These are phyloP conservation scores for Pseudopithomyces maydicus DNA, from an alignment of 2,329 filamentous ascomycete species.

Conservation along the genomic window DNA sequence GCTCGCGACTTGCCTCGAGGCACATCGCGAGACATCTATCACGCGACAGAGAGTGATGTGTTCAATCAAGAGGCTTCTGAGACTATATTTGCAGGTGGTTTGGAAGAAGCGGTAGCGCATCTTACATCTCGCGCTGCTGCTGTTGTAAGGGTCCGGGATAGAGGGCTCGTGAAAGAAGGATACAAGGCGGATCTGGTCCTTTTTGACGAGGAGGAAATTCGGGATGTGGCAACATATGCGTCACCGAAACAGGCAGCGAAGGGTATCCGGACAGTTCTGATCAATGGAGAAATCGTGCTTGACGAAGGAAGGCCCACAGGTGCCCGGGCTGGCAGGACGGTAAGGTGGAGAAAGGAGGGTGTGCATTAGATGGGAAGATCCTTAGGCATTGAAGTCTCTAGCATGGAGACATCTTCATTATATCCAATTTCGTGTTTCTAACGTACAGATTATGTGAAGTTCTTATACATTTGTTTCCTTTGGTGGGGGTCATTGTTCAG, in stretches of 20 bases:
- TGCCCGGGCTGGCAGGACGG: neutral
- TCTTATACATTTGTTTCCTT: no score
- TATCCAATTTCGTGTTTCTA: no score
- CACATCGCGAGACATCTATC: neutral
- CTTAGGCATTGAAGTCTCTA: no score
- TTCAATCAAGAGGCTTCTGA: neutral
- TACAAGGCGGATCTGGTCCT: neutral
- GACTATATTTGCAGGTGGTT: neutral
- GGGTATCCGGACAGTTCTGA: neutral
- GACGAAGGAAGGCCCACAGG: neutral
- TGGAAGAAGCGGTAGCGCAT: neutral
- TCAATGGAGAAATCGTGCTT: neutral
- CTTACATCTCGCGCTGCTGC: neutral
- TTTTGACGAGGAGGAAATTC: neutral
- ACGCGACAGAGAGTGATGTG: neutral
- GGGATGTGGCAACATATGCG: neutral
- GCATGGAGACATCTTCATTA: no score
- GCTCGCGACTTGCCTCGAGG: neutral
- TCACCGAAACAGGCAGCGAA: neutral
- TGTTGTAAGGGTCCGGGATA: neutral
- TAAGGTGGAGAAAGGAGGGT: neutral
- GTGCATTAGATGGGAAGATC: neutral
- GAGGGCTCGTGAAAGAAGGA: neutral
- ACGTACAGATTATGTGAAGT: no score
- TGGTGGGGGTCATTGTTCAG: no score